Percentiles rank a stretch among this genome's conserved stretches.
Conservation (phyloP, 1,284 basidiomycete species). For the Phellopilus nigrolimitatus region DNA sequence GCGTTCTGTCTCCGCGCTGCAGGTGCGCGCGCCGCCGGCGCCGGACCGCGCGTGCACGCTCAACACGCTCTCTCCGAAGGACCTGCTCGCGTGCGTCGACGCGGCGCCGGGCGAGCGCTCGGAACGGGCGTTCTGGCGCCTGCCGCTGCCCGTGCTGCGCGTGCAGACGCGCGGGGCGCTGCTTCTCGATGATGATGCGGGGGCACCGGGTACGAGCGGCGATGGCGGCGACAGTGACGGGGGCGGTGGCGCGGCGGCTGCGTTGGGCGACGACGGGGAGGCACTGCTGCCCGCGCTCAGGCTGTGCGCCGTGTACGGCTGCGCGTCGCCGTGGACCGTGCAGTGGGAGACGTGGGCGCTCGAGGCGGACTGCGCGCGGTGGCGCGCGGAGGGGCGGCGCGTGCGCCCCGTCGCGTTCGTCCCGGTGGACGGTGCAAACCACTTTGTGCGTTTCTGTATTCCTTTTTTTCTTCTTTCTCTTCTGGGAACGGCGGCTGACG, state of each 20-base stretch:
- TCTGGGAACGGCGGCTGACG: not conserved
- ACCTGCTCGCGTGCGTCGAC: conserved; percentile 6
- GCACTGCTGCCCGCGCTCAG: conserved; percentile 6
- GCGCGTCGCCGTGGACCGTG: conserved; percentile 19
- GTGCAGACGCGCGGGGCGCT: not conserved
- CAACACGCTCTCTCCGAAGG: conserved; percentile 6
- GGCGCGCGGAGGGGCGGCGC: conserved; percentile 17
- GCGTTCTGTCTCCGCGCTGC: not conserved
- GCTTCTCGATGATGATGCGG: too few relatives aligned
- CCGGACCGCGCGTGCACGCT: not conserved
- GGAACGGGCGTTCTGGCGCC: conserved; percentile 7
- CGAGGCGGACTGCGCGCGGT: conserved; percentile 17
- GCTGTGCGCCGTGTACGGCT: conserved; percentile 3
- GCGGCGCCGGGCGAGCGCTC: not conserved
- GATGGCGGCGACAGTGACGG: not conserved
- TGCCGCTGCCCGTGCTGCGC: not conserved
- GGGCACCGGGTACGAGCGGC: conserved; percentile 7
- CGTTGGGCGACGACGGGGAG: too few relatives aligned
- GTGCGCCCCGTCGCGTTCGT: conserved; percentile 22
- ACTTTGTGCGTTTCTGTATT: conserved; percentile 23
- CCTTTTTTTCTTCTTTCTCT: not conserved
- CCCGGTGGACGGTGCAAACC: conserved; percentile 24
- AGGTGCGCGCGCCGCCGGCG: not conserved
- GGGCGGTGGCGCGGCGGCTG: not conserved
- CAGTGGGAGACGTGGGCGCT: conserved; percentile 22